Conservation (phyloP, 345 rosid species). For the Sonneratia alba region DNA sequence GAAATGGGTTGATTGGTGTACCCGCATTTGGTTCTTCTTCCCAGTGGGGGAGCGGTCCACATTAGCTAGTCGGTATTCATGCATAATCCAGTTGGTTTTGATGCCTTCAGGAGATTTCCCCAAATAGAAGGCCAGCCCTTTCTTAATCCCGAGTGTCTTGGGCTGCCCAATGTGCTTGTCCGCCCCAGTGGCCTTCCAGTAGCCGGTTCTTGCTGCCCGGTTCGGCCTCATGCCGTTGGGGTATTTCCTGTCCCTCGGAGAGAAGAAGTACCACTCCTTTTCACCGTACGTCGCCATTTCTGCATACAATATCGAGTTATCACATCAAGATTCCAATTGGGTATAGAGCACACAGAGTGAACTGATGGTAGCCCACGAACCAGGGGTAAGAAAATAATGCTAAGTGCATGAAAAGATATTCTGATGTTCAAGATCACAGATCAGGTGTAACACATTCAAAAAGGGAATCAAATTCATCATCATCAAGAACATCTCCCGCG, state of each 20-base stretch:
- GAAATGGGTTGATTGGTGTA: conserved; percentile 8
- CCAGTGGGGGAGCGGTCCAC: conserved; percentile 47
- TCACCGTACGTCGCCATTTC: conserved; percentile 74
- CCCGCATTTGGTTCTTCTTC: conserved; percentile 53
- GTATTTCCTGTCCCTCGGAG: conserved; percentile 79
- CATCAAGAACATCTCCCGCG: too few relatives aligned
- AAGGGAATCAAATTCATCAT: too few relatives aligned
- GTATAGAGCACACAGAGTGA: too few relatives aligned
- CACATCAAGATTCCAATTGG: background rate
- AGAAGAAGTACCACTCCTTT: conserved; percentile 90
- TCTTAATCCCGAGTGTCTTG: conserved; percentile 62
- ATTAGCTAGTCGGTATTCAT: conserved; percentile 76
- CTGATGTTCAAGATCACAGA: too few relatives aligned
- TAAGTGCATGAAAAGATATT: too few relatives aligned
- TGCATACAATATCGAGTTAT: conserved; percentile 12
- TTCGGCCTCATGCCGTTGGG: conserved; percentile 86
- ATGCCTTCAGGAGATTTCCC: conserved; percentile 80
- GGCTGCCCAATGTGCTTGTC: conserved; percentile 89
- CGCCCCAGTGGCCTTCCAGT: conserved; percentile 93
- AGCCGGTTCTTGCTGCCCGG: conserved; percentile 80
- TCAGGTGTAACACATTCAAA: too few relatives aligned
- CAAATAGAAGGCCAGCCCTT: conserved; percentile 78
- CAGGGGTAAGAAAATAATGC: too few relatives aligned
- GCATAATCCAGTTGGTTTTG: conserved; percentile 98
- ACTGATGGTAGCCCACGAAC: too few relatives aligned